Percentiles rank a stretch among this genome's conserved stretches.
Conservation (phyloP, 1,139 yeast genomes). For the Casaregolazyma suthepensis region DNA sequence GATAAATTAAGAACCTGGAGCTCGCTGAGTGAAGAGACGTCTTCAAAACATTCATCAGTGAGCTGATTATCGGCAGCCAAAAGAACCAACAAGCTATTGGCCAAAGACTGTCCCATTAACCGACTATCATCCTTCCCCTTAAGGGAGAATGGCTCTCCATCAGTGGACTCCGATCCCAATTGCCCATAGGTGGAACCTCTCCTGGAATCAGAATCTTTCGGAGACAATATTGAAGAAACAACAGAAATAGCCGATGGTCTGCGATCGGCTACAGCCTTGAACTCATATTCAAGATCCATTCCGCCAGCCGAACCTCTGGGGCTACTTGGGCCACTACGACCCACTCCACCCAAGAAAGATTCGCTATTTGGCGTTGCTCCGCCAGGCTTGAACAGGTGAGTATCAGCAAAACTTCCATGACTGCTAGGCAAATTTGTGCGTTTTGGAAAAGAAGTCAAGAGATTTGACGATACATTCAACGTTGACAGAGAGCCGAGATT, state of each 20-base stretch:
- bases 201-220: slow-evolving; percentile 20
- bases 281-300: slow-evolving; percentile 10
- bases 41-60: slow-evolving; percentile 69
- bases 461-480: slow-evolving; percentile 76
- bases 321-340: slow-evolving; percentile 1
- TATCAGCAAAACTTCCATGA: slow-evolving; percentile 15
- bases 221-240: slow-evolving; percentile 24
- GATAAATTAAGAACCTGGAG: slow-evolving; percentile 67
- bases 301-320: slow-evolving; percentile 6
- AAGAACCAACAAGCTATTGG: slow-evolving; percentile 45
- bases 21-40: slow-evolving; percentile 53
- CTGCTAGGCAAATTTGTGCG: slow-evolving; percentile 22
- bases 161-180: neutral
- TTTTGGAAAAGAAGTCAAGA: slow-evolving; percentile 61
- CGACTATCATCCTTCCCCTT: slow-evolving; percentile 1
- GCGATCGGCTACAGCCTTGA: slow-evolving; percentile 12
- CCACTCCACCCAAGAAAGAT: neutral
- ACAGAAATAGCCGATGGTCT: slow-evolving; percentile 18
- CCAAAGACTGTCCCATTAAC: slow-evolving; percentile 10
- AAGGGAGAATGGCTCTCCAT: slow-evolving; percentile 10
- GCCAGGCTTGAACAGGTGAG: neutral
- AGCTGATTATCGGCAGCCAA: slow-evolving; percentile 80
- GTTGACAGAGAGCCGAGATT: slow-evolving; percentile 49
- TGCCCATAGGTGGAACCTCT: slow-evolving; percentile 17
- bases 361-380: slow-evolving; percentile 1